Evolutionary conservation across 495 filamentous ascomycete genomes (phyloP), one percentile per base, ranked within the genome.

Genomic region (Lepidopterella palustris): DNA sequence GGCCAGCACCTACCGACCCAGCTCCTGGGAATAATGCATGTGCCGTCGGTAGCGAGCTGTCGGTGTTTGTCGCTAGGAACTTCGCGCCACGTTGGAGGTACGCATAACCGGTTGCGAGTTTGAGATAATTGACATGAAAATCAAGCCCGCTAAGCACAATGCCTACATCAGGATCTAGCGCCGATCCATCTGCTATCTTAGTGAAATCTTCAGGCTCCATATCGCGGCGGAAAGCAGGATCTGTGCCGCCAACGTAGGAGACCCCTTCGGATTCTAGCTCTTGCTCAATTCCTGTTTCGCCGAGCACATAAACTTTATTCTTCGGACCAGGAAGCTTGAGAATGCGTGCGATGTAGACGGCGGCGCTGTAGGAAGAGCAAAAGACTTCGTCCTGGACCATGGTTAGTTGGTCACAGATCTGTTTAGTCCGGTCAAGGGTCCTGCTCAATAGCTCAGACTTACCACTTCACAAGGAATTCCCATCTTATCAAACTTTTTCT

Each of bases 261-360:
- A 97, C 76, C 40, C 82, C 81, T 71, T 96, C 91, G 26, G 81
- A 80, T 45, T 78, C 77, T 8, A 98, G 81, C 70, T 98, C 93
- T 55, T 87, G 80, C 70, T 97, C 91, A 63, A 98, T 95, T 45
- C 93, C 93, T 11, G 81, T 78, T 74, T 97, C 95, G 59, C 93
- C 93, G 47, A 98, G 73, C 9, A 96, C 88, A 73, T 87, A 98
- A 64, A 97, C 92, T 69, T 95, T 96, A 77, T 88, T 91, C 69
- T 90, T 87, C 51, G 84, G 82, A 9, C 80, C 69, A 5, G 86
- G 83, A 23, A 96, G 83, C 45, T 85, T 78, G 48, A 97, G 79
- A 70, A 97, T 93, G 59, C 91, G 88, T 1, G 91, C 89, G 71
- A 98, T 96, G 78, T 97, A 98, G 71, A 97, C 86, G 55, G 93